A percentile compares a stretch with the other conserved stretches of the same genome.
These are phyloP conservation scores for Cyphellophora europaea DNA, from an alignment of 2,329 filamentous ascomycete genomes.

Conservation along the genomic window DNA sequence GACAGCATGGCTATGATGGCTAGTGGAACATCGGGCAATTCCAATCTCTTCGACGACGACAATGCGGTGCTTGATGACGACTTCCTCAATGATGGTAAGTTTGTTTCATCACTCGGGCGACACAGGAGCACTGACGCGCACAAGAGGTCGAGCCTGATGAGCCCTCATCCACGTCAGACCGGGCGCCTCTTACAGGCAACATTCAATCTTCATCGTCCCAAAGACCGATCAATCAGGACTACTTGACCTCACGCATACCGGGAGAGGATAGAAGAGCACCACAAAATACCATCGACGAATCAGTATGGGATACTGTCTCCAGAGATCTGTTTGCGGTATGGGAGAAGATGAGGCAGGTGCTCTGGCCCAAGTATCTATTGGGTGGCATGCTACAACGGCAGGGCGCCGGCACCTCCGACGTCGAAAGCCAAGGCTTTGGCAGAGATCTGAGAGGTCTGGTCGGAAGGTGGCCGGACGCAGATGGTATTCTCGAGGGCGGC, in stretches of 20 bases:
- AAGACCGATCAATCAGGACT: conserved; percentile 59
- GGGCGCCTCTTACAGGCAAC: conserved; percentile 73
- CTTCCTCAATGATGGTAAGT: conserved; percentile 32
- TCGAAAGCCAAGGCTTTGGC: conserved; percentile 39
- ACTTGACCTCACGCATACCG: conserved; percentile 79
- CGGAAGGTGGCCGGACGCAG: conserved; percentile 59
- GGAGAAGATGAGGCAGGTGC: conserved; percentile 96
- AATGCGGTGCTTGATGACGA: conserved; percentile 23
- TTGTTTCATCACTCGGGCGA: conserved; percentile 45
- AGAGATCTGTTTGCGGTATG: conserved; percentile 87
- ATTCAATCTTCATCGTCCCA: conserved; percentile 55
- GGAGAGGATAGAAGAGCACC: conserved; percentile 87
- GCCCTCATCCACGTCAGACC: conserved; percentile 60
- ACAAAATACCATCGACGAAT: conserved; percentile 91
- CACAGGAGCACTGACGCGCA: conserved; percentile 64
- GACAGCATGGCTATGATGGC: conserved; percentile 22
- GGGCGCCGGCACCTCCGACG: conserved; percentile 49
- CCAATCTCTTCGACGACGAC: conserved; percentile 16
- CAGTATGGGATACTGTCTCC: conserved; percentile 92
- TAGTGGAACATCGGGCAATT: conserved; percentile 16
- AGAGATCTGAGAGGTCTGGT: conserved; percentile 45
- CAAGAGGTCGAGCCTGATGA: conserved; percentile 77
- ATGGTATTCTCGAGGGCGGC: conserved; percentile 54
- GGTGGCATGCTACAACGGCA: conserved; percentile 52
- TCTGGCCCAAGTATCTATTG: conserved; percentile 91